Evolutionary conservation across 2,329 filamentous ascomycete species (phyloP).

Genomic region (Botryotinia globosa): DNA sequence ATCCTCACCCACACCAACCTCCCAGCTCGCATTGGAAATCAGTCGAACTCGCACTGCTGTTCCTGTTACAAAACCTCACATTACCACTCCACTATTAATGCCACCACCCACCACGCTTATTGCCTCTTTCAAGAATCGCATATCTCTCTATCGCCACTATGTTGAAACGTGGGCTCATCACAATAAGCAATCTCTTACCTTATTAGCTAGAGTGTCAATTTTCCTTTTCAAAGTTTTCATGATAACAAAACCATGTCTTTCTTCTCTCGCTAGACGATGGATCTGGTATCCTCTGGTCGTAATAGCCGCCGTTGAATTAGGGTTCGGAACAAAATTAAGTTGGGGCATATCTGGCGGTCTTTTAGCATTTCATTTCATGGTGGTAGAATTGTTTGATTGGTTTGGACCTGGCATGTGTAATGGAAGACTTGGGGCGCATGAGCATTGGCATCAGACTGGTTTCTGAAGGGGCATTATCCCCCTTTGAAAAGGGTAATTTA

Average conservation of each 20-base stretch:
- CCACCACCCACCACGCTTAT: conserved; percentile 41
- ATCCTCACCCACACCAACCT: conserved; percentile 25
- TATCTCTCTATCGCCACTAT: conserved; percentile 40
- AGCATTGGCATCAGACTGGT: conserved; percentile 9
- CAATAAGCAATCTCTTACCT: conserved; percentile 37
- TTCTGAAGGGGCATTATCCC: not conserved
- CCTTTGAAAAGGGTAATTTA: not conserved
- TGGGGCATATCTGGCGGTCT: conserved; percentile 43
- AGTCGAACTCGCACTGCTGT: conserved; percentile 11
- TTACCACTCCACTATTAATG: conserved; percentile 42
- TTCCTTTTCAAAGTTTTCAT: conserved; percentile 69
- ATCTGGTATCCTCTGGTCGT: conserved; percentile 65
- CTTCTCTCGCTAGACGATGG: conserved; percentile 61
- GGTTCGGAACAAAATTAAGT: conserved; percentile 41
- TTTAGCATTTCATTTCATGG: conserved; percentile 46
- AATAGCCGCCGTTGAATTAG: conserved; percentile 65
- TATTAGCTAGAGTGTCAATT: conserved; percentile 52
- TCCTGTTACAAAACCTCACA: conserved; percentile 18
- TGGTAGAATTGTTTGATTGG: conserved; percentile 44
- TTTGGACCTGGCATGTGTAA: conserved; percentile 30
- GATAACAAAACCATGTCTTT: conserved; percentile 67
- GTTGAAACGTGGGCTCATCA: conserved; percentile 36
- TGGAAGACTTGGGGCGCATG: conserved; percentile 14
- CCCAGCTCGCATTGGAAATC: conserved; percentile 28
- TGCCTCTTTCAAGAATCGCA: conserved; percentile 33